Conservation (phyloP, 2,329 filamentous ascomycete species). For the Aspergillus transmontanensis region DNA sequence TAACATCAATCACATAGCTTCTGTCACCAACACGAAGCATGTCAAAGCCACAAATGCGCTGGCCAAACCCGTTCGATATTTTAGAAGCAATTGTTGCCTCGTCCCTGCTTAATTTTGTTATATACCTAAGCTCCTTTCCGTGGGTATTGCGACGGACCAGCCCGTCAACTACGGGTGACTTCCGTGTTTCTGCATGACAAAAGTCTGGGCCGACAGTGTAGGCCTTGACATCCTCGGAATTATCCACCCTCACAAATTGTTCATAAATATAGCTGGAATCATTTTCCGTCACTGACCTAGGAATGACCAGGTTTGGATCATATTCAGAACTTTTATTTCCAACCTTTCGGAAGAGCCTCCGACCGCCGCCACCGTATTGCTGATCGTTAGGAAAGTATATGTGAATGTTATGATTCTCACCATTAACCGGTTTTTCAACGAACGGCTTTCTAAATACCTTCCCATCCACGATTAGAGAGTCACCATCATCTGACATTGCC, state of each 20-base stretch:
- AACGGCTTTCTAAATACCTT: conserved; percentile 84
- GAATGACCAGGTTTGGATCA: conserved; percentile 73
- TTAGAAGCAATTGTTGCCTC: conserved; percentile 85
- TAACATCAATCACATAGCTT: conserved; percentile 98
- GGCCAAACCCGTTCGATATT: conserved; percentile 89
- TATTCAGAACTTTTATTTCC: conserved; percentile 99
- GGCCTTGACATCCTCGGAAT: conserved; percentile 96
- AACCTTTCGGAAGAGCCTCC: conserved; percentile 92
- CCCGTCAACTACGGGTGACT: conserved; percentile 95
- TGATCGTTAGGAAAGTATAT: conserved; percentile 83
- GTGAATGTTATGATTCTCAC: conserved; percentile 97
- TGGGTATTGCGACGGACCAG: conserved; percentile 94
- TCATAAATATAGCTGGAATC: conserved; percentile 92
- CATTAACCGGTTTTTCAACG: conserved; percentile 97
- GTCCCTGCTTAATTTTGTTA: conserved; percentile 78
- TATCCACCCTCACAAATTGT: conserved; percentile 94
- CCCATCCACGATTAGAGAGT: conserved; percentile 86
- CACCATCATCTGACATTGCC: conserved; percentile 85
- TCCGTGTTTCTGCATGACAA: conserved; percentile 95
- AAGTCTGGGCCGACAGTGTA: conserved; percentile 93
- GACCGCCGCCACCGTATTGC: conserved; percentile 81
- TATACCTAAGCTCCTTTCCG: conserved; percentile 94
- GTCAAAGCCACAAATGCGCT: conserved; percentile 95
- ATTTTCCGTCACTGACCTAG: conserved; percentile 78
- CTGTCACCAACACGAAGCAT: conserved; percentile 82